Base-by-base conservation (phyloP, 805 yeast genomes). In the Candida krabiensis region DNA sequence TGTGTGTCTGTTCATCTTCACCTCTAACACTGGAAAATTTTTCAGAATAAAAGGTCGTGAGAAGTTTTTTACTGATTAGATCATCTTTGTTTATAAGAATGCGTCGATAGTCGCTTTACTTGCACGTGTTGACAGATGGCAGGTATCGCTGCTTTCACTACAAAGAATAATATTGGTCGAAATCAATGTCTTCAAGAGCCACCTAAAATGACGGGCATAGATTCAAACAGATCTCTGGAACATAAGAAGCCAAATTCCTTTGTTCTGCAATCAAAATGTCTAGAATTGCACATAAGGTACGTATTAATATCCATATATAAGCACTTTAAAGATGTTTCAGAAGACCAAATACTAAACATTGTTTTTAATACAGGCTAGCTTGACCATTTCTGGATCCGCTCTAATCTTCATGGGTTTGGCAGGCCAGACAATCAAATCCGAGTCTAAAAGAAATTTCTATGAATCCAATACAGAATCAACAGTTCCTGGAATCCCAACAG, bases 381-480 rank as follows among this genome's bases (percentile, higher is more conserved):
- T 43, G 23, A 19, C 40, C 28, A 19, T 37, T 18, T 35, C 40
- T 18, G 47, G 38, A 14, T 33, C 50, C 24, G 33, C 40, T 11
- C 13, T 38, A n/a, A 22, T 38, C 21, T 44, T 35, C 40, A 3
- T 13, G 11, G 19, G 22, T 22, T 11, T 14, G 22, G 26, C 29
- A 24, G 17, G 16, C 31, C 34, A 25, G 15, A 16, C 43, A 28
- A 22, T 40, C 38, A 27, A 44, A 31, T 30, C 35, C 28, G 63
- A 58, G 9, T 41, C 56, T 3, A 53, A 53, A 35, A 55, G 66
- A 46, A 42, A 47, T 15, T 61, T 61, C 38, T 61, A 61, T 26
- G 47, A 45, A 11, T 38, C 45, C 13, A 40, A 30, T 13, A 44
- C 49, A 2, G 34, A 43, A 3, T 44, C 41, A 6, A 27, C 52